phyloP scores from a whole-genome alignment of 176 grass and related monocot genomes.

The Hordeum marinum region DNA sequence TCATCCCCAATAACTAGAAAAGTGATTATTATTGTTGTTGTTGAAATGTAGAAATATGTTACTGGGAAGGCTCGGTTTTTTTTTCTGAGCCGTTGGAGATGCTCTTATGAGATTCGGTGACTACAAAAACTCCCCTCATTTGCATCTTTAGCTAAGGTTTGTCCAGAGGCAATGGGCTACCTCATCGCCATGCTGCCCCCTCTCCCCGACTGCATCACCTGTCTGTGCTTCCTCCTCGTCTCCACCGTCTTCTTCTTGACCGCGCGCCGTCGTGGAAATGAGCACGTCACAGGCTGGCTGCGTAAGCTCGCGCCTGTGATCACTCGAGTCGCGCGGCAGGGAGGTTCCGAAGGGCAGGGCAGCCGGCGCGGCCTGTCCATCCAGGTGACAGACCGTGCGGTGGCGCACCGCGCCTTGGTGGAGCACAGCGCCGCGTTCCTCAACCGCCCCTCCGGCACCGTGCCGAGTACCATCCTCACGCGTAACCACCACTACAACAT shows the following conservation, averaged over 20 bases:
- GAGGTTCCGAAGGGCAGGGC: not conserved
- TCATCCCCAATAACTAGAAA: too few species aligned
- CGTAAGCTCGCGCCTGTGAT: not conserved
- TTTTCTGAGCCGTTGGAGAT: too few species aligned
- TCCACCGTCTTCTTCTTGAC: not conserved
- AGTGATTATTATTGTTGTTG: too few species aligned
- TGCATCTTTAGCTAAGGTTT: too few species aligned
- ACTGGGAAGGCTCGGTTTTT: too few species aligned
- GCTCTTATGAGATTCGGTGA: too few species aligned
- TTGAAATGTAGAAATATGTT: too few species aligned
- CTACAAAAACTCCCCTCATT: too few species aligned
- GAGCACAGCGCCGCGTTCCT: not conserved
- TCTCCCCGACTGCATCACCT: not conserved
- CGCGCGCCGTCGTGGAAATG: not conserved
- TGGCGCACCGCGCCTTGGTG: not conserved
- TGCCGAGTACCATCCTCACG: not conserved
- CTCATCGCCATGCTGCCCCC: not conserved
- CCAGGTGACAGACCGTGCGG: not conserved
- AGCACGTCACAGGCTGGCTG: not conserved
- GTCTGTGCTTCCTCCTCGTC: not conserved
- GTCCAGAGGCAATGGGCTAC: not conserved
- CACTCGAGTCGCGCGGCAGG: not conserved
- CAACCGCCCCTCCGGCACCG: not conserved
- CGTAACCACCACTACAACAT: not conserved
- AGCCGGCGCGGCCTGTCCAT: not conserved